Conservation (phyloP, 2,329 filamentous ascomycete species). For the Ceratocystis variospora region DNA sequence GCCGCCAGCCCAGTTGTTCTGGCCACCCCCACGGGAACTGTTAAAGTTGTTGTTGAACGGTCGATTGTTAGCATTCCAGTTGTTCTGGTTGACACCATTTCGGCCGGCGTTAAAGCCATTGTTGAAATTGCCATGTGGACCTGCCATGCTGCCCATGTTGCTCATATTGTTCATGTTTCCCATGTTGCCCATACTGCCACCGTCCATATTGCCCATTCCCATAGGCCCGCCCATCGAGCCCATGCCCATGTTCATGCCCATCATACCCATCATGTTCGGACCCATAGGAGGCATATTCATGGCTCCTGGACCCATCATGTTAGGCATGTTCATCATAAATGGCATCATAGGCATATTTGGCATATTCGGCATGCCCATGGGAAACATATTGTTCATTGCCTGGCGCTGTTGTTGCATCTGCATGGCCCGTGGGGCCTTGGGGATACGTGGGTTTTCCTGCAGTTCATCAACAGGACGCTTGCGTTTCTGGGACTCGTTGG, state of each 20-base stretch:
- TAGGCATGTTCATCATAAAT: constrained; percentile 30
- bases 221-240: constrained; percentile 8
- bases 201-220: constrained; percentile 11
- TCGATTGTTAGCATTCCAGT: constrained; percentile 22
- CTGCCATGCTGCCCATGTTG: constrained; percentile 16
- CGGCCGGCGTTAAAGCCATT: constrained; percentile 5
- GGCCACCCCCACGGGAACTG: constrained; percentile 4
- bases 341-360: constrained; percentile 29
- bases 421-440: constrained; percentile 51
- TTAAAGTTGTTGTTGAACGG: constrained; percentile 23
- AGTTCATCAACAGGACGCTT: constrained; percentile 73
- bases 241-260: constrained; percentile 27
- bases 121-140: constrained; percentile 25
- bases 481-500: constrained; percentile 36
- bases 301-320: constrained; percentile 20
- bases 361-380: constrained; percentile 27
- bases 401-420: constrained; percentile 39
- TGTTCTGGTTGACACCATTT: constrained; percentile 19
- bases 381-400: constrained; percentile 32
- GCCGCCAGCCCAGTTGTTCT: not conserved
- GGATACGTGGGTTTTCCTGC: constrained; percentile 49
- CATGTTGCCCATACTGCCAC: constrained; percentile 13
- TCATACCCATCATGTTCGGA: constrained; percentile 25
- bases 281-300: constrained; percentile 24
- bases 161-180: too few relatives aligned